Evolutionary conservation across 108 stramenopile genomes (phyloP), one percentile per base, ranked within the genome.

Genomic region (Cyclotella kingstonii): DNA sequence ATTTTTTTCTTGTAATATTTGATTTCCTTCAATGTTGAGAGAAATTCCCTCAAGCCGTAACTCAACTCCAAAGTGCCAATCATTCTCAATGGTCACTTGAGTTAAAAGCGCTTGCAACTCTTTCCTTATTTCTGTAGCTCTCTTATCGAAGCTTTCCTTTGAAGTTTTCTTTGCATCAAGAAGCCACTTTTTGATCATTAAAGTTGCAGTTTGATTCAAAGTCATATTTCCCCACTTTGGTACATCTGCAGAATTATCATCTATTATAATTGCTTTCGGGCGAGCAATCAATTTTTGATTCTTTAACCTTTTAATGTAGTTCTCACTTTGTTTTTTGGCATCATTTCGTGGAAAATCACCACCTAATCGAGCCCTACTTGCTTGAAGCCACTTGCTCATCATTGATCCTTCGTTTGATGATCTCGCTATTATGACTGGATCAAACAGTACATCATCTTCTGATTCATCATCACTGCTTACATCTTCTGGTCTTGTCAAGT

Each of bases 311-410:
- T 85, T 79, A 11, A 88, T 84, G 45, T 89, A 89, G 12, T 11
- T 22, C 42, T 83, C 66, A 66, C 83, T 90, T 39, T 76, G 29
- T 25, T 28, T 53, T 0, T 51, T 33, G 9, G 83, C 83, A 11
- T 70, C 68, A 5, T 54, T 75, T 27, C 72, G 70, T 19, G 82
- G 83, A 26, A 82, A 81, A 8, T 47, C 52, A 15, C 88, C 92
- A 15, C 90, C 90, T 8, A 89, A 44, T 39, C 76, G 81, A 4
- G 36, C 54, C 10, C 86, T 78, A 2, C 82, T 84, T 1, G 90
- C 92, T 10, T 58, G 28, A 2, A 91, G 70, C 92, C 92, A 94
- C 60, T 91, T 88, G 30, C 35, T 54, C 81, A 94, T 84, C 77
- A 89, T 85, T 26, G 72, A 63, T 0, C 92, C 92, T 72, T 89